phyloP scores from a whole-genome alignment of 129 eudicot species.

The Flaveria linearis region DNA sequence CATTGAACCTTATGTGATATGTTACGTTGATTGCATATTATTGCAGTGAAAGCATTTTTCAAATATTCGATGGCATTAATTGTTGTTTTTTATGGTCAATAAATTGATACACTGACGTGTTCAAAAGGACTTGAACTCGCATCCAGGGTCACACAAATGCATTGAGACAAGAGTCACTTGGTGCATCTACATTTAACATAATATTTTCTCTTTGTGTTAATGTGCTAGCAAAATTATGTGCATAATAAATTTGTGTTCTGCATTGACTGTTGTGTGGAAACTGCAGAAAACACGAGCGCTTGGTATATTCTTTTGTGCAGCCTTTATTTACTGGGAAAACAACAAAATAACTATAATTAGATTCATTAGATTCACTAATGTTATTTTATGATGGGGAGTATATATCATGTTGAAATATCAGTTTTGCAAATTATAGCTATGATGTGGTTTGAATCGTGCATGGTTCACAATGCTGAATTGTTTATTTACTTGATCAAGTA shows the following conservation, averaged over 20 bases:
- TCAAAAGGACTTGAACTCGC: background rate
- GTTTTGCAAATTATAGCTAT: background rate
- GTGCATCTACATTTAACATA: background rate
- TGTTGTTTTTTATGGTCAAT: background rate
- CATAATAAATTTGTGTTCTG: background rate
- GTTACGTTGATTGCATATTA: background rate
- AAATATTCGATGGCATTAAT: background rate
- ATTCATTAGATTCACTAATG: conserved; percentile 7
- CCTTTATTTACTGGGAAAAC: background rate
- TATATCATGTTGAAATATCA: background rate
- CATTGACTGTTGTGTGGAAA: conserved; percentile 8
- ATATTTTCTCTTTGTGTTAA: background rate
- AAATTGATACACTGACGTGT: conserved; percentile 2
- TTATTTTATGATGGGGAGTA: background rate
- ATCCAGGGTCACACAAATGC: background rate
- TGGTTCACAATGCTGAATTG: background rate
- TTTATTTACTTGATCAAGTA: conserved; percentile 17
- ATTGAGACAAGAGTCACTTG: too few relatives aligned
- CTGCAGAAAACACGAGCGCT: conserved; percentile 9
- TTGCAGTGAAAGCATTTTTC: background rate
- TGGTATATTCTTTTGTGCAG: conserved; percentile 3
- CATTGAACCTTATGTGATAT: background rate
- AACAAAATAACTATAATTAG: background rate
- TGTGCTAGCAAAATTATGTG: background rate
- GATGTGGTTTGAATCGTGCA: background rate